Evolutionary conservation across 495 filamentous ascomycete genomes (phyloP).

Genomic region (Daldinia decipiens): DNA sequence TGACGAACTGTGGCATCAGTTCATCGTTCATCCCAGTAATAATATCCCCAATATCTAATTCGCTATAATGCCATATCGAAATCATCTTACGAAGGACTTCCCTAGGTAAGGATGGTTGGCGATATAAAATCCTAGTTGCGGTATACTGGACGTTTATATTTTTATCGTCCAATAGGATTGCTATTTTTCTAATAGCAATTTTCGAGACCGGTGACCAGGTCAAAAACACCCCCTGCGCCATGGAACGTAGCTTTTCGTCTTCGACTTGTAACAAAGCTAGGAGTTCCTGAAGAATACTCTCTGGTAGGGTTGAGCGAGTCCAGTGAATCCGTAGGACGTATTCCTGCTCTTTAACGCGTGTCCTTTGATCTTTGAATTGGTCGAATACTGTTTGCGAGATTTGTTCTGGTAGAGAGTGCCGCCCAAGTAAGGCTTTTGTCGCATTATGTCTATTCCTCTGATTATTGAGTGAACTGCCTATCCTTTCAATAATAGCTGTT

Average conservation of each 20-base stretch:
- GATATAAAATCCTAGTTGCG: too few relatives aligned
- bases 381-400: background rate
- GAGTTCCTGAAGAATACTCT: background rate
- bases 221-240: too few relatives aligned
- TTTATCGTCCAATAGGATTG: background rate
- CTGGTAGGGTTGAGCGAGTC: background rate
- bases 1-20: background rate
- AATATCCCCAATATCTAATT: background rate
- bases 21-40: background rate
- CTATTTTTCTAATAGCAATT: background rate
- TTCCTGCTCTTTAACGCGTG: background rate
- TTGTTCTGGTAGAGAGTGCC: background rate
- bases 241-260: background rate
- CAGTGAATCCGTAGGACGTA: too few relatives aligned
- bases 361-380: background rate
- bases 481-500: background rate
- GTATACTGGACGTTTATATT: background rate
- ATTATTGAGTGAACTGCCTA: background rate
- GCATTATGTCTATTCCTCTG: background rate
- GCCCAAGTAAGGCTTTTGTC: background rate
- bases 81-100: background rate
- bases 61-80: background rate
- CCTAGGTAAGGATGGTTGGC: background rate
- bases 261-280: background rate
- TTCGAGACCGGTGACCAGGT: background rate